Base-by-base conservation (phyloP, 371 early-diverging fungal species). In the Syncephalastrum racemosum region DNA sequence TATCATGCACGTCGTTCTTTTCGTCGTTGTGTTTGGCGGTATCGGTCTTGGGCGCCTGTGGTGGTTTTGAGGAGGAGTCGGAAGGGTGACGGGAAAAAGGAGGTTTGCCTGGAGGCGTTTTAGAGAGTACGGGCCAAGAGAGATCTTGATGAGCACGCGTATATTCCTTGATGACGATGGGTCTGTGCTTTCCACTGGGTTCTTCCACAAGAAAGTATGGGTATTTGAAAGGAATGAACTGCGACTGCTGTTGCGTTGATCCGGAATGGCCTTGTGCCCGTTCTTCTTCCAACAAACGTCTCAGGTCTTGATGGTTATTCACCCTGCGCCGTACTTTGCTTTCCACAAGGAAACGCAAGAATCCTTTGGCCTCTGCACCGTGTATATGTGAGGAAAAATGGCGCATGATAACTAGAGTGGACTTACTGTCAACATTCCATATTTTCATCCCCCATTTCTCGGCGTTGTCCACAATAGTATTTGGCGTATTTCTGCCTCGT, bases 181-280 rank as follows among this genome's bases (percentile, higher is more conserved):
- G 78, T 10, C 72, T 57, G 49, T 73, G 68, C 0, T 64, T 53
- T n/a, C 73, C 70, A 2, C 67, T 68, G 5, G 60, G 67, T 57
- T 80, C 81, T 44, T 80, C 78, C 14, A 75, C 63, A 1, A 70
- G 36, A 1, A 71, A 16, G 46, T 68, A 80, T 23, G 60, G 55
- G 12, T 70, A 63, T 23, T 66, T 60, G 27, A 75, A 77, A 18
- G 66, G 66, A 4, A 75, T 63, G 58, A 68, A 71, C 1, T 70
- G 60, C 36, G 36, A 10, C 36, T 31, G n/a, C n/a, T 39, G 13
- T 13, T 24, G 23, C n/a, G 16, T 39, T 25, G 16, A 13, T 19
- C 20, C 19, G 7, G 52, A 36, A 8, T 16, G 36, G 8, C 36
- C n/a, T 16, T 49, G 58, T 60, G 63, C 67, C 50, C 19, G 60